Percentiles rank a stretch among this genome's conserved stretches.
phyloP scores from a whole-genome alignment of 768 basidiomycete genomes.

The Leccinum uliginosum region DNA sequence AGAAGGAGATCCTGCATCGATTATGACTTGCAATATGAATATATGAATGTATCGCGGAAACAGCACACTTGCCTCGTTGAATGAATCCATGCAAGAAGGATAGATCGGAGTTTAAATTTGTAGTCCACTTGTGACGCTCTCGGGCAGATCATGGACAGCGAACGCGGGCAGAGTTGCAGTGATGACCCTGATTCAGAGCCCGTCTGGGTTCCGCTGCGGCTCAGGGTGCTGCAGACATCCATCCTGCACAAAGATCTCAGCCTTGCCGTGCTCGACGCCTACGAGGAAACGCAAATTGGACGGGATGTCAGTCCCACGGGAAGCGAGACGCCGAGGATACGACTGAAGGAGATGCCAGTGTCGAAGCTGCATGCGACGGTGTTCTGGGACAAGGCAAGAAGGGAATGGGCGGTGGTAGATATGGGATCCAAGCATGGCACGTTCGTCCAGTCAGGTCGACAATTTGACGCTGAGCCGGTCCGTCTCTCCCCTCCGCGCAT shows the following conservation, averaged over 20 bases:
- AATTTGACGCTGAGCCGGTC: constrained; percentile 27
- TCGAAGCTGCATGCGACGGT: constrained; percentile 76
- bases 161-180: background rate
- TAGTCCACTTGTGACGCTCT: background rate
- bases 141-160: constrained; percentile 11
- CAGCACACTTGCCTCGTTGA: constrained; percentile 28
- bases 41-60: background rate
- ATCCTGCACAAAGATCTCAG: constrained; percentile 48
- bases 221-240: constrained; percentile 32
- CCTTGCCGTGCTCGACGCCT: constrained; percentile 61
- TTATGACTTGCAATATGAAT: background rate
- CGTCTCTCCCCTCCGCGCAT: constrained; percentile 62
- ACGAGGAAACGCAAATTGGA: constrained; percentile 68
- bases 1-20: constrained; percentile 50
- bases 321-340: constrained; percentile 54
- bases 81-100: constrained; percentile 38
- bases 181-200: constrained; percentile 50
- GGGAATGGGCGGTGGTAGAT: constrained; percentile 73
- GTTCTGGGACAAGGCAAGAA: constrained; percentile 59
- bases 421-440: constrained; percentile 87
- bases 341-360: constrained; percentile 80
- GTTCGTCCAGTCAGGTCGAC: constrained; percentile 40
- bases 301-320: constrained; percentile 57
- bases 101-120: constrained; percentile 23
- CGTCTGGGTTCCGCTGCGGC: constrained; percentile 40